Percentiles rank a stretch among this genome's conserved stretches.
These are phyloP conservation scores for Lasiodiplodia hormozganensis DNA, from an alignment of 2,329 filamentous ascomycete genomes.

Conservation along the genomic window DNA sequence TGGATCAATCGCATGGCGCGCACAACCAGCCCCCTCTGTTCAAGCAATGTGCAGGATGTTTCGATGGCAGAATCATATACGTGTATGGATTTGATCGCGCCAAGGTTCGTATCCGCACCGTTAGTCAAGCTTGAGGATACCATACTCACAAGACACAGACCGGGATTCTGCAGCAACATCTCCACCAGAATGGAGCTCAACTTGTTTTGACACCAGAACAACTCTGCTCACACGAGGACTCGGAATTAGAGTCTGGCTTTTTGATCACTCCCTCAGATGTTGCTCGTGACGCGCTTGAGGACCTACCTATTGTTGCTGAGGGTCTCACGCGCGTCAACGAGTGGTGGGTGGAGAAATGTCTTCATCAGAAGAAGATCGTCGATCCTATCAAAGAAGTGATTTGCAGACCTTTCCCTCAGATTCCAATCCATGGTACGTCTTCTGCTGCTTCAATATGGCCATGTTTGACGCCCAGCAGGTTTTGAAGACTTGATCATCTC, in stretches of 20 bases:
- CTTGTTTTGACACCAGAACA: conserved; percentile 38
- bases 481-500: conserved; percentile 76
- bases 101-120: conserved; percentile 42
- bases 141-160: conserved; percentile 35
- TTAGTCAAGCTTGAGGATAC: too few relatives aligned
- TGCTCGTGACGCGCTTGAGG: conserved; percentile 42
- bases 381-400: conserved; percentile 74
- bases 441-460: conserved; percentile 33
- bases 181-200: conserved; percentile 45
- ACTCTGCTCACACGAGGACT: conserved; percentile 33
- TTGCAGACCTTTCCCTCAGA: conserved; percentile 70
- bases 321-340: conserved; percentile 69
- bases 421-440: conserved; percentile 17
- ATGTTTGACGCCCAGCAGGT: conserved; percentile 45
- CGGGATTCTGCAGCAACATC: conserved; percentile 41
- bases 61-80: conserved; percentile 51
- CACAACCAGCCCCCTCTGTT: background rate
- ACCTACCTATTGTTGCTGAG: conserved; percentile 45
- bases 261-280: conserved; percentile 56
- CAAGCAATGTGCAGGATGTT: conserved; percentile 32
- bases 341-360: conserved; percentile 90
- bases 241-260: conserved; percentile 43
- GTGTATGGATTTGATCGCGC: conserved; percentile 52
- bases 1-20: background rate
- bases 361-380: conserved; percentile 76